A percentile compares a stretch with the other conserved stretches of the same genome.
Evolutionary conservation across 192 early-diverging fungal genomes (phyloP).

Genomic region (Spinellus fusiger): DNA sequence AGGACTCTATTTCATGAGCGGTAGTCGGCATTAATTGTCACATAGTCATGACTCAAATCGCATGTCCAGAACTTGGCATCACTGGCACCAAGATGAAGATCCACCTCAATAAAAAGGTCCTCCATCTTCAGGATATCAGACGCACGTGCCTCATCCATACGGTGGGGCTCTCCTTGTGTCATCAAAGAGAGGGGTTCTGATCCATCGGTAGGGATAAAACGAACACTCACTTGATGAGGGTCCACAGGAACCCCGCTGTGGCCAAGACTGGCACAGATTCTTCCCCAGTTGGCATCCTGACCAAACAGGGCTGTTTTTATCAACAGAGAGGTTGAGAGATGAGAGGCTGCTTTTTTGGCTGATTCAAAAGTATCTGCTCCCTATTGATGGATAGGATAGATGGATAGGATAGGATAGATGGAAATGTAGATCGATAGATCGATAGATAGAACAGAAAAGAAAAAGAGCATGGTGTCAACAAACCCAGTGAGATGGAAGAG

Average conservation of each 20-base stretch:
- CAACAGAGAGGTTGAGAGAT: slow-evolving; percentile 87
- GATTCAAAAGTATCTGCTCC: slow-evolving; percentile 66
- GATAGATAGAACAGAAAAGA: slow-evolving; percentile 1
- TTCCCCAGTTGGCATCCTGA: slow-evolving; percentile 97
- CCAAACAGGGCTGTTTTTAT: slow-evolving; percentile 97
- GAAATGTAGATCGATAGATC: too few species aligned
- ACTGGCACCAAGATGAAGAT: slow-evolving; percentile 69
- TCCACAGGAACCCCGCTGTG: slow-evolving; percentile 60
- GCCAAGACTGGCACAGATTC: slow-evolving; percentile 41
- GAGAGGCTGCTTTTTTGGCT: slow-evolving; percentile 76
- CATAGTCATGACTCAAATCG: slow-evolving; percentile 90
- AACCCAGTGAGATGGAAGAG: too few species aligned
- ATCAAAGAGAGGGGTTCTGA: slow-evolving; percentile 63
- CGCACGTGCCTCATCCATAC: slow-evolving; percentile 78
- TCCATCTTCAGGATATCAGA: slow-evolving; percentile 78
- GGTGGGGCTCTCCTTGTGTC: slow-evolving; percentile 71
- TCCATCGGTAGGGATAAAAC: slow-evolving; percentile 64
- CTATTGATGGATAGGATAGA: slow-evolving; percentile 27
- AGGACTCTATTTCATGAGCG: slow-evolving; percentile 42
- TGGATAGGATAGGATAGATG: not conserved
- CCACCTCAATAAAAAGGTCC: slow-evolving; percentile 76
- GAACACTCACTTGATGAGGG: slow-evolving; percentile 68
- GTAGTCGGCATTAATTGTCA: slow-evolving; percentile 92
- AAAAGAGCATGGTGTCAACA: not conserved
- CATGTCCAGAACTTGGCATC: slow-evolving; percentile 89